These are phyloP conservation scores for Glutinoglossum americanum DNA, from an alignment of 495 filamentous ascomycete genomes.

Conservation along the genomic window DNA sequence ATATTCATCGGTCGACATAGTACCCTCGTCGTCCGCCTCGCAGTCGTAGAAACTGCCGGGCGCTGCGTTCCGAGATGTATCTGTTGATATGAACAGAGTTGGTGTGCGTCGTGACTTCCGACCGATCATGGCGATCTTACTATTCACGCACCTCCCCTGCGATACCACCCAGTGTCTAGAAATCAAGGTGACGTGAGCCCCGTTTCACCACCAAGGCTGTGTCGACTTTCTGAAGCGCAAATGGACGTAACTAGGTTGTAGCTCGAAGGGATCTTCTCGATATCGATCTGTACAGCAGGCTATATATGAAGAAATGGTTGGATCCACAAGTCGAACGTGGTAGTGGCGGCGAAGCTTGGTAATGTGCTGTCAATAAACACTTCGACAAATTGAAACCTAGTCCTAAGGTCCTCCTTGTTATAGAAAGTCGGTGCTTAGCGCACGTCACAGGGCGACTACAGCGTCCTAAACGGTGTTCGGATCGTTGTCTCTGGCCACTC, in stretches of 20 bases:
- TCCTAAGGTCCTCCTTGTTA: neutral
- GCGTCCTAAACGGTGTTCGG: neutral
- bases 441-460: neutral
- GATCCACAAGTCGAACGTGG: neutral
- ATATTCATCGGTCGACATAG: conserved; percentile 26
- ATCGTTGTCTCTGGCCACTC: neutral
- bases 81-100: neutral
- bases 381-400: neutral
- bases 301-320: neutral
- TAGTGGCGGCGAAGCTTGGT: too few relatives aligned
- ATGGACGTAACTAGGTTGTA: neutral
- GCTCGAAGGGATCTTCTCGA: neutral
- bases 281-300: neutral
- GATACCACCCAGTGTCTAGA: neutral
- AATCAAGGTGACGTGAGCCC: neutral
- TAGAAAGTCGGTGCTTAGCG: neutral
- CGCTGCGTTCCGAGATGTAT: neutral
- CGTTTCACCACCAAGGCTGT: neutral
- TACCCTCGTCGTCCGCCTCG: conserved; percentile 35
- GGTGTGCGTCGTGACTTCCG: neutral
- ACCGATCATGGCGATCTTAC: conserved; percentile 4
- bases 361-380: neutral
- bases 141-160: neutral
- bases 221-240: neutral
- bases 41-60: conserved; percentile 22